Conservation (phyloP, 2,329 filamentous ascomycete species). For the Colletotrichum spaethianum region DNA sequence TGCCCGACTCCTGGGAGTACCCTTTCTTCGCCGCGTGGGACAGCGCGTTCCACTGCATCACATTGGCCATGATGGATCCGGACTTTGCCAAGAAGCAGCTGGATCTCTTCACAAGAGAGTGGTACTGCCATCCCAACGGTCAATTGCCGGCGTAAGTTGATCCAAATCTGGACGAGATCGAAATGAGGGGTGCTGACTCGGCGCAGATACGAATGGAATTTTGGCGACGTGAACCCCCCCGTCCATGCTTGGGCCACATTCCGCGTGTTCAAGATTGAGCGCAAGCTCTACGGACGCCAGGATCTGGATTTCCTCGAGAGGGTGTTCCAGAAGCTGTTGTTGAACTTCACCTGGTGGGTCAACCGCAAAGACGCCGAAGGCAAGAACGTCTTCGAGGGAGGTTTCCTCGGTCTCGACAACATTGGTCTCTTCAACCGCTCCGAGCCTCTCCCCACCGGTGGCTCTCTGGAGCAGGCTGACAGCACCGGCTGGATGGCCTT, state of each 20-base stretch:
- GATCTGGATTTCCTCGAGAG: conserved; percentile 96
- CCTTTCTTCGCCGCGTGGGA: conserved; percentile 99
- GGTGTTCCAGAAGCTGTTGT: conserved; percentile 93
- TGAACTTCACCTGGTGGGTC: conserved; percentile 99
- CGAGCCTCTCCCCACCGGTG: conserved; percentile 92
- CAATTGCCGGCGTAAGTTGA: conserved; percentile 84
- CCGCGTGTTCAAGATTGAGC: conserved; percentile 97
- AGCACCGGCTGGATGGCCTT: conserved; percentile 99
- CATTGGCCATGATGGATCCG: conserved; percentile 95
- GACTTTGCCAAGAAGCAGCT: conserved; percentile 99
- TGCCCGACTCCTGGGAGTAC: conserved; percentile 99
- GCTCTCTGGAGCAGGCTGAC: conserved; percentile 94
- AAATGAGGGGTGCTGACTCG: conserved; percentile 42
- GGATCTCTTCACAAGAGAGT: conserved; percentile 94
- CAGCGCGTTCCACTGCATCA: conserved; percentile 96
- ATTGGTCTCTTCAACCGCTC: conserved; percentile 98
- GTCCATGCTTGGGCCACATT: conserved; percentile 98
- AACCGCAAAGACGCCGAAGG: conserved; percentile 95
- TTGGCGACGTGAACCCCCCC: conserved; percentile 95
- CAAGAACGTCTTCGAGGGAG: conserved; percentile 98
- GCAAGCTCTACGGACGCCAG: conserved; percentile 95
- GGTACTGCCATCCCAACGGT: conserved; percentile 99
- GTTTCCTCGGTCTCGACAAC: conserved; percentile 95
- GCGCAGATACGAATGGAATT: conserved; percentile 89
- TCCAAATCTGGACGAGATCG: not conserved